Evolutionary conservation across 1,284 basidiomycete species (phyloP).

Genomic region (Earliella scabrosa): DNA sequence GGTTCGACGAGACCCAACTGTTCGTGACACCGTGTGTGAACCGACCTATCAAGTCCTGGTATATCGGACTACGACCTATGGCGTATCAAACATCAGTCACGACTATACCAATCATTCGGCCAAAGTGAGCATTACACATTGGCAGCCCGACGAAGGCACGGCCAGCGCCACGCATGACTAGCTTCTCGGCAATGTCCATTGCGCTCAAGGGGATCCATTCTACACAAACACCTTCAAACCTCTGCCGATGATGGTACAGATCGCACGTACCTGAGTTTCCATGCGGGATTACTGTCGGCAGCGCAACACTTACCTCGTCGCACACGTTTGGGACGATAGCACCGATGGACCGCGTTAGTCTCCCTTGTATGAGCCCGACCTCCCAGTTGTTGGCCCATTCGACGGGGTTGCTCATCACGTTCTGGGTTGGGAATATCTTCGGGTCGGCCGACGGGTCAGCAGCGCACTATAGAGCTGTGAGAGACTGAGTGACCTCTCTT

Average conservation of each 20-base stretch:
- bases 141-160: conserved; percentile 33
- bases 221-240: neutral
- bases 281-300: neutral
- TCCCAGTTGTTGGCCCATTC: conserved; percentile 30
- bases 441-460: too few species aligned
- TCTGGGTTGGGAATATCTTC: conserved; percentile 13
- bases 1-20: conserved; percentile 7
- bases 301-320: conserved; percentile 26
- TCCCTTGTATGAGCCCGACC: conserved; percentile 26
- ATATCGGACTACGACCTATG: conserved; percentile 25
- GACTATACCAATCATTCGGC: conserved; percentile 1
- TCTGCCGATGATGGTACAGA: neutral
- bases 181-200: conserved; percentile 15
- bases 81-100: neutral
- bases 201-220: conserved; percentile 24
- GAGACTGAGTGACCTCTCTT: conserved; percentile 25
- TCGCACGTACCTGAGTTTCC: neutral
- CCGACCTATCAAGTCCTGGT: conserved; percentile 18
- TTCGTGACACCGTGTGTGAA: neutral
- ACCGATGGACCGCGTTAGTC: conserved; percentile 26
- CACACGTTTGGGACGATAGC: conserved; percentile 26
- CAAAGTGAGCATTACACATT: too few species aligned
- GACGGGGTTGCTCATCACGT: conserved; percentile 28
- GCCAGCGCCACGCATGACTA: conserved; percentile 28
- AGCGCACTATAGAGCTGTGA: too few species aligned